Percentiles rank a stretch among this genome's conserved stretches.
phyloP scores from a whole-genome alignment of 495 filamentous ascomycete genomes.

The Aspergillus steynii region DNA sequence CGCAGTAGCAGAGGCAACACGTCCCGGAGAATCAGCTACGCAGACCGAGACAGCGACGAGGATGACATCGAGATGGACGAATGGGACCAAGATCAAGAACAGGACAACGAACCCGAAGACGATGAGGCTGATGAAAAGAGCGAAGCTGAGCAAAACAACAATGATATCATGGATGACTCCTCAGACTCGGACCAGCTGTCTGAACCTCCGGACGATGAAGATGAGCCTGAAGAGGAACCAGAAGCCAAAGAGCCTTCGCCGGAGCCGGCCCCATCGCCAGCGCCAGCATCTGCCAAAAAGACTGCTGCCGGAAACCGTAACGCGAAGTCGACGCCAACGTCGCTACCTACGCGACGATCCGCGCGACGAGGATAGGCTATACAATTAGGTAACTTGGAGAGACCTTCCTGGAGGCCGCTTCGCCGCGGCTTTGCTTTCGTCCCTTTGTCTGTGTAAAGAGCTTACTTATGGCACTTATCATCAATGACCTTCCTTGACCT shows the following conservation, averaged over 20 bases:
- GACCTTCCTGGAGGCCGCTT: not conserved
- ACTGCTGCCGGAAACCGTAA: constrained; percentile 19
- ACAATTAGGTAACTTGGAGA: not conserved
- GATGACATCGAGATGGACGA: constrained; percentile 57
- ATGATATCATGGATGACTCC: not conserved
- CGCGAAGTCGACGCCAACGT: constrained; percentile 19
- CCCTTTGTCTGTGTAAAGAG: not conserved
- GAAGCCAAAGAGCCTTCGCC: not conserved
- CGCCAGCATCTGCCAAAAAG: constrained; percentile 28
- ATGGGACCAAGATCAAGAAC: constrained; percentile 32
- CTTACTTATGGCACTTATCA: no score
- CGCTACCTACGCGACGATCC: constrained; percentile 41
- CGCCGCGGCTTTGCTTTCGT: not conserved
- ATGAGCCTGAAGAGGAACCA: not conserved
- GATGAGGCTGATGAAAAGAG: constrained; percentile 20
- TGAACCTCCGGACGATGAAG: not conserved
- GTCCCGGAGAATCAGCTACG: constrained; percentile 47
- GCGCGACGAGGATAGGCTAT: constrained; percentile 35
- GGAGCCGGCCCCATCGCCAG: constrained; percentile 26
- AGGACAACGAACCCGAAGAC: constrained; percentile 29
- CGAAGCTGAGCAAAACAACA: not conserved
- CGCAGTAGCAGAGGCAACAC: constrained; percentile 42
- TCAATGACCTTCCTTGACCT: not conserved
- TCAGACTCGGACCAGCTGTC: not conserved
- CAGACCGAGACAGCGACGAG: constrained; percentile 57